Base-by-base conservation (phyloP, 116 monocot species). In the Cymodocea nodosa region DNA sequence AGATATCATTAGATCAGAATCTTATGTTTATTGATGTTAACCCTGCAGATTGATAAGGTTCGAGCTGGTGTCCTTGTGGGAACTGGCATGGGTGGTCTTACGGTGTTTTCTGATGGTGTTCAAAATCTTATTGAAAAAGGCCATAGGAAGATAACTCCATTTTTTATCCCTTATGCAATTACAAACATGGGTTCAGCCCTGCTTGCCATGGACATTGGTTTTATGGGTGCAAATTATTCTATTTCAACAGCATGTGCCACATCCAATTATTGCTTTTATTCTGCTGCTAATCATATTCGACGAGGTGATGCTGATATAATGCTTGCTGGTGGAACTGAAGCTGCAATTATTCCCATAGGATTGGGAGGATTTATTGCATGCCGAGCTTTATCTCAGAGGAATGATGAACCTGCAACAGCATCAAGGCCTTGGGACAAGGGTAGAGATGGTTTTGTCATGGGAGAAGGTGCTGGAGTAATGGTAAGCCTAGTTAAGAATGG, bases 191-290 rank as follows among this genome's bases (percentile, higher is more conserved):
- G 78, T 12, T 86, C 97, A 63, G 97, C 97, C 39, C 78, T 98
- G 73, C 89, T 98, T 64, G 97, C 85, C 6, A 98, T 98, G 85
- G 97, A 98, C 73, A 69, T 89, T 68, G 97, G 92, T 34, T 98
- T 98, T 72, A 98, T 98, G 97, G 97, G 97, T 75, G 79, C 89
- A 67, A 89, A 91, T 15, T 98, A 98, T 75, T 98, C 97, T 23
- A 91, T 98, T 75, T 98, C 97, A 73, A 98, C 97, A 63, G 97
- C 97, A 59, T 98, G 97, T 75, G 97, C 97, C 59, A 98, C 97
- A 6, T 98, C 97, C 8, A 98, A 98, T 57, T 92, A 91, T 35
- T 98, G 97, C 75, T 86, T 98, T 68, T 98, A 89, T 79, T 82
- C 91, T 75, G 97, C 97, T 76, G 97, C 97, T 3, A 98, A 91